Conservation (phyloP, 1,284 basidiomycete genomes). For the Malassezia cuniculi region DNA sequence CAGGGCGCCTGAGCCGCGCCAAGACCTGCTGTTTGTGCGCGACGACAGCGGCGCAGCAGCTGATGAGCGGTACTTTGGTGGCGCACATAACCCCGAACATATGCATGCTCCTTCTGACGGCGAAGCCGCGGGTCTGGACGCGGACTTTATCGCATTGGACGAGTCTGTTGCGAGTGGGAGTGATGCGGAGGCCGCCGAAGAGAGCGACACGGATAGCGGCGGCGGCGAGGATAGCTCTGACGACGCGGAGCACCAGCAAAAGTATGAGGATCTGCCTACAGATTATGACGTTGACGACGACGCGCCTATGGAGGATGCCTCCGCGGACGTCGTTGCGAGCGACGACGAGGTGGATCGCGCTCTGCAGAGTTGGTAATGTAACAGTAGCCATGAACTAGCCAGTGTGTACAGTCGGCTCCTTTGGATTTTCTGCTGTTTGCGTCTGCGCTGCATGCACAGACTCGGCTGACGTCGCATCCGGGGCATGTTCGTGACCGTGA, state of each 20-base stretch:
- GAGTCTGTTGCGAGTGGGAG: conserved; percentile 13
- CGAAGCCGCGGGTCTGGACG: no score
- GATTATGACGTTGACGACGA: conserved; percentile 8
- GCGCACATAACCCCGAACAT: no score
- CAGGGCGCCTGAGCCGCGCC: neutral
- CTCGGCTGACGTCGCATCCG: conserved; percentile 4
- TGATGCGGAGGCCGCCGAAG: conserved; percentile 13
- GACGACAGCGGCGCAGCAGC: conserved; percentile 5
- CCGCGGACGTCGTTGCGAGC: conserved; percentile 3
- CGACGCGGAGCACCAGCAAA: neutral
- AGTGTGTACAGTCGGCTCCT: no score
- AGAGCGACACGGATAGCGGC: neutral
- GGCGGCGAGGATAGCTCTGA: conserved; percentile 3
- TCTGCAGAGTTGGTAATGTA: conserved; percentile 4
- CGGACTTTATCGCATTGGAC: neutral
- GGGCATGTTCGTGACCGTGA: conserved; percentile 1
- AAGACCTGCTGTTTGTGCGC: conserved; percentile 9
- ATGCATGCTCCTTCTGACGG: no score
- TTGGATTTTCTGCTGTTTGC: no score
- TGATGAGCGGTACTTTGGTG: no score
- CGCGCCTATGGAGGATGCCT: neutral
- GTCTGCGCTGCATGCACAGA: conserved; percentile 5
- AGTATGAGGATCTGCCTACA: conserved; percentile 1
- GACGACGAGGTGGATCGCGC: conserved; percentile 7
- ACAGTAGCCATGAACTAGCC: conserved; percentile 1